Evolutionary conservation across 2,329 filamentous ascomycete genomes (phyloP), one percentile per base, ranked within the genome.

Genomic region (Lojkania enalia): DNA sequence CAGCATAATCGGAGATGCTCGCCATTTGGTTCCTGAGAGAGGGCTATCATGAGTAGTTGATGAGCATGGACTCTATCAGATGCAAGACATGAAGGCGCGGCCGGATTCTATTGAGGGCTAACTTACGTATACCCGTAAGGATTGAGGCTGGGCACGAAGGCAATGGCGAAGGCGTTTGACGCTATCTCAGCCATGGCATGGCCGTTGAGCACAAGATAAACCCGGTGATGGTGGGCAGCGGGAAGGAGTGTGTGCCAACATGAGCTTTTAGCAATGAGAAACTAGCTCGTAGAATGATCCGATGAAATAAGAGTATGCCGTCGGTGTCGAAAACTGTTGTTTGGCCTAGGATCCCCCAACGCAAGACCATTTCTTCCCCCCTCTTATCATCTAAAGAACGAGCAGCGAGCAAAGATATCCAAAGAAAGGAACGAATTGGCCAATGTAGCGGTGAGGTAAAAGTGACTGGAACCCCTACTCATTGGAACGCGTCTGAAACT

Each of bases 1-100:
- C n/a, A n/a, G n/a, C n/a, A n/a, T n/a, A n/a, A 27, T 33, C 30
- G 30, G 30, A 33, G 30, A 33, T 33, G 30, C 30, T 33, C 30
- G 30, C 9, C 7, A 6, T 7, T 16, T 16, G 30, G 15, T 6
- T 27, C 7, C n/a, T 7, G 23, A 33, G 15, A 33, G 9, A 7
- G 7, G 9, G 9, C 7, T 33, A 9, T 33, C 30, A 15, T 16
- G 23, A 33, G 30, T 7, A 15, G 15, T 11, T 15, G 30, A 33
- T 11, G 15, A 16, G 30, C 30, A 15, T 9, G 9, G 30, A 33
- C 9, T 11, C 16, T 16, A 11, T 33, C 7, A 7, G 30, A 12
- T 16, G 30, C 9, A 16, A 16, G 30, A 16, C 15, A 33, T 33
- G 30, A 11, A 6, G 15, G 9, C 9, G 15, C 9, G 30, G 7